A percentile compares a stretch with the other conserved stretches of the same genome.
Evolutionary conservation across 2,329 filamentous ascomycete genomes (phyloP).

Genomic region (Biscogniauxia mediterranea): DNA sequence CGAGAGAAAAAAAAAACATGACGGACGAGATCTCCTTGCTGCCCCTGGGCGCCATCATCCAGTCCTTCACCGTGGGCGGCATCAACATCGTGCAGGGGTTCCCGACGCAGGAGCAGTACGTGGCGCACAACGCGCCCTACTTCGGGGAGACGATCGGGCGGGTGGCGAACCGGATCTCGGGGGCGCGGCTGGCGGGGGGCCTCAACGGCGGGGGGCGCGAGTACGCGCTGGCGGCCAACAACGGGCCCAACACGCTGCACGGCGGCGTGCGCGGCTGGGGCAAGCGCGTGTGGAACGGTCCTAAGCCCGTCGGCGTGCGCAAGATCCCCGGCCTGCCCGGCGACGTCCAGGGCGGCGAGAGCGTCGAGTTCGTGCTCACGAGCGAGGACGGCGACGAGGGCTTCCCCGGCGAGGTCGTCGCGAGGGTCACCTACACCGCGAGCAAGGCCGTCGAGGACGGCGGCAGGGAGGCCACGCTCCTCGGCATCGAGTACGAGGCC

Average conservation of each 20-base stretch:
- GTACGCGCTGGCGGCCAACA: slow-evolving; percentile 72
- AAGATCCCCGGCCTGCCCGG: slow-evolving; percentile 50
- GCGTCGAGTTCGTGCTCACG: slow-evolving; percentile 61
- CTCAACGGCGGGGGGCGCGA: slow-evolving; percentile 65
- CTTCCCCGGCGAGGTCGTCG: slow-evolving; percentile 82
- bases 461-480: slow-evolving; percentile 64
- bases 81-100: slow-evolving; percentile 90
- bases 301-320: slow-evolving; percentile 55
- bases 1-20: slow-evolving; percentile 13
- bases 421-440: slow-evolving; percentile 74
- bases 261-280: slow-evolving; percentile 77
- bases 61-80: slow-evolving; percentile 74
- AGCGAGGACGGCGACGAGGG: slow-evolving; percentile 85
- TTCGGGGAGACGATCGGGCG: slow-evolving; percentile 94
- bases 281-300: slow-evolving; percentile 74
- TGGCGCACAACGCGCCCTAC: slow-evolving; percentile 70
- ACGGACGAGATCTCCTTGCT: slow-evolving; percentile 60
- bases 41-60: slow-evolving; percentile 74
- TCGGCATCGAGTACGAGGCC: slow-evolving; percentile 88
- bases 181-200: slow-evolving; percentile 61
- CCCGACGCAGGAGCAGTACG: slow-evolving; percentile 71
- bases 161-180: slow-evolving; percentile 75
- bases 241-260: slow-evolving; percentile 74
- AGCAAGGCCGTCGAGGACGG: slow-evolving; percentile 59
- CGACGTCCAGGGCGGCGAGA: slow-evolving; percentile 59